Percentiles rank a stretch among this genome's conserved stretches.
Evolutionary conservation across 2,329 filamentous ascomycete species (phyloP).

Genomic region (Ascosphaera acerosa): DNA sequence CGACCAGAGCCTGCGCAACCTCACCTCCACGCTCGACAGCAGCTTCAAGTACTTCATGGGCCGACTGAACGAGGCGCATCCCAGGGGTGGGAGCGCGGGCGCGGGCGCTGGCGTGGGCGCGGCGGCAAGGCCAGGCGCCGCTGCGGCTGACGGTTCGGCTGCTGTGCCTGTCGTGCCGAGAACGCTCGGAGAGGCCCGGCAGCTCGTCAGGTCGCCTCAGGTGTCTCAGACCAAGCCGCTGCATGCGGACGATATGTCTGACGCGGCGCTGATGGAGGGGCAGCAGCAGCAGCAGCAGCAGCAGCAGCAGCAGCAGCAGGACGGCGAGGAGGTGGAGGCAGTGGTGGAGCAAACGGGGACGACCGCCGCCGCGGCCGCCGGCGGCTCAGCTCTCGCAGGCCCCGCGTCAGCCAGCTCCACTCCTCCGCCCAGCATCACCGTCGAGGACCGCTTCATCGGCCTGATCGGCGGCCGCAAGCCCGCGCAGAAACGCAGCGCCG

Average conservation of each 20-base stretch:
- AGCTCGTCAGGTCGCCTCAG: conserved; percentile 40
- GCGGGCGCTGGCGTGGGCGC: conserved; percentile 10
- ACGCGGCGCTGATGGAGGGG: no score
- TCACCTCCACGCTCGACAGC: conserved; percentile 68
- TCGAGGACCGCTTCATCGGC: conserved; percentile 42
- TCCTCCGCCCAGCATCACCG: conserved; percentile 15
- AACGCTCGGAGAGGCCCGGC: conserved; percentile 77
- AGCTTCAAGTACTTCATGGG: conserved; percentile 88
- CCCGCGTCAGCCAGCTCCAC: no score
- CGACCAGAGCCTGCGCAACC: conserved; percentile 77
- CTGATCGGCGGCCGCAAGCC: conserved; percentile 41
- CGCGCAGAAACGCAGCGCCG: conserved; percentile 46
- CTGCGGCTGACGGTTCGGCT: conserved; percentile 18
- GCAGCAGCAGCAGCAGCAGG: no score
- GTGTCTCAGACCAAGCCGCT: conserved; percentile 24
- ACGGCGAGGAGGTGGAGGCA: no score
- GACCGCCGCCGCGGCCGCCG: no score
- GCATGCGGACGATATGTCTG: no score
- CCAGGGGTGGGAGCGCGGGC: conserved; percentile 22
- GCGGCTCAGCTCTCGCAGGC: no score
- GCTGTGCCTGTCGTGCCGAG: conserved; percentile 43
- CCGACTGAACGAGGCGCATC: conserved; percentile 45
- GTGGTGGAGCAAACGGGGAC: no score
- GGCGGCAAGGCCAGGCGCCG: no score
- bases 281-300: no score